Base-by-base conservation (phyloP, 2,329 filamentous ascomycete genomes). In the Ascochyta fabae region DNA sequence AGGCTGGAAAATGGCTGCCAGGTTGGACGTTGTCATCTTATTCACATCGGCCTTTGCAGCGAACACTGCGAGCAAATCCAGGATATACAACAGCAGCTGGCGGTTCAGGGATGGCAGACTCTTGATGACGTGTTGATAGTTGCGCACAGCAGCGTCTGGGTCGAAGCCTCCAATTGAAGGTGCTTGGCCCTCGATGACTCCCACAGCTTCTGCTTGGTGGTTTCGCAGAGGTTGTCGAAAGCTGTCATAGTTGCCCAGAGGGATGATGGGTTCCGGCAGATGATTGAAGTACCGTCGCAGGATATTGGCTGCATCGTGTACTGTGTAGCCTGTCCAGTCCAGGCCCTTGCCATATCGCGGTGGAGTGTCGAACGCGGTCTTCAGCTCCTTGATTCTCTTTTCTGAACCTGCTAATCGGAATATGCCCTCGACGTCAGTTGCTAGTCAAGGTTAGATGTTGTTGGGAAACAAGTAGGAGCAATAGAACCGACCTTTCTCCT, bases 271-370 rank as follows among this genome's bases (percentile, higher is more conserved):
- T 73, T 99, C 95, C 2, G 95, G 95, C 2, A 99, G 84, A 71
- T 96, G 91, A 76, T 98, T 98, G 60, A 99, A 87, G 74, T 99
- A 99, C 66, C 95, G 87, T 60, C 95, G 88, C 40, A 99, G 84
- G 58, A 99, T 94, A 72, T 98, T 99, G 68, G 95, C 93, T 24
- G 95, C 95, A 83, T 99, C 95, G 77, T 99, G 95, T 38, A 99
- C 95, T 0, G 95, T 99, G 75, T 96, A 99, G 42, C 95, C 95
- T 42, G 92, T 90, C 95, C 95, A 99, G 68, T 96, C 91, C 24
- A 99, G 83, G 15, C 95, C 95, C 78, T 99, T 99, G 50, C 95
- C 95, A 75, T 96, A 99, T 67, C 93, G 86, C 43, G 71, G 71
- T 36, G 95, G 95, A 0, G 94, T 96, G 77, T 98, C 91, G 77